Evolutionary conservation across 2,329 filamentous ascomycete genomes (phyloP).

Genomic region (Trichothecium roseum): DNA sequence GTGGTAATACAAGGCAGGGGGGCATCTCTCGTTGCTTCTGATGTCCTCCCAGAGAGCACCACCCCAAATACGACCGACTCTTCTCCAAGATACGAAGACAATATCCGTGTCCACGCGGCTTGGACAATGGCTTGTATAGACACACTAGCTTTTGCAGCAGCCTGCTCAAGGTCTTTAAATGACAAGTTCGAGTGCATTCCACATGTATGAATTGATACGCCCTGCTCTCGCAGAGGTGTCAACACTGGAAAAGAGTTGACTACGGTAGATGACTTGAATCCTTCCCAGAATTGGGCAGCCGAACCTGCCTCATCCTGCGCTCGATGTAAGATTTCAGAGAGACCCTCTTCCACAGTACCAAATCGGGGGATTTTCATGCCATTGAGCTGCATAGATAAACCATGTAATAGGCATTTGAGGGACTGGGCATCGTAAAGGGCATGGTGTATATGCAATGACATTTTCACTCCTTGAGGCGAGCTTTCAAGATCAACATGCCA

Average conservation of each 20-base stretch:
- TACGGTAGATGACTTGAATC: conserved; percentile 38
- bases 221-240: conserved; percentile 45
- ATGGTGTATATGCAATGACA: conserved; percentile 57
- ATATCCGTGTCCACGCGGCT: conserved; percentile 65
- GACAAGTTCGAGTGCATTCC: conserved; percentile 23
- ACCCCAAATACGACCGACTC: conserved; percentile 64
- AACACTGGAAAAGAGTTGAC: conserved; percentile 68
- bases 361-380: conserved; percentile 7
- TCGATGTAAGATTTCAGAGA: conserved; percentile 31
- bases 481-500: conserved; percentile 51
- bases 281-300: conserved; percentile 52
- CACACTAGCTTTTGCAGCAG: conserved; percentile 48
- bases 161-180: conserved; percentile 37
- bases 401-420: conserved; percentile 51
- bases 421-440: conserved; percentile 79
- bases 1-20: conserved; percentile 77
- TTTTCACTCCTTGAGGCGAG: conserved; percentile 9
- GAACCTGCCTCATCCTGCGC: conserved; percentile 16
- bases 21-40: conserved; percentile 44
- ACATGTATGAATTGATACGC: conserved; percentile 21
- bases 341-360: conserved; percentile 18
- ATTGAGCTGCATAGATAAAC: conserved; percentile 32
- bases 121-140: conserved; percentile 69
- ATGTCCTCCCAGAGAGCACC: conserved; percentile 65
- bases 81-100: conserved; percentile 72